Evolutionary conservation across 441 rosid genomes (phyloP), one percentile per base, ranked within the genome.

Genomic region (Euphorbia celastroides): DNA sequence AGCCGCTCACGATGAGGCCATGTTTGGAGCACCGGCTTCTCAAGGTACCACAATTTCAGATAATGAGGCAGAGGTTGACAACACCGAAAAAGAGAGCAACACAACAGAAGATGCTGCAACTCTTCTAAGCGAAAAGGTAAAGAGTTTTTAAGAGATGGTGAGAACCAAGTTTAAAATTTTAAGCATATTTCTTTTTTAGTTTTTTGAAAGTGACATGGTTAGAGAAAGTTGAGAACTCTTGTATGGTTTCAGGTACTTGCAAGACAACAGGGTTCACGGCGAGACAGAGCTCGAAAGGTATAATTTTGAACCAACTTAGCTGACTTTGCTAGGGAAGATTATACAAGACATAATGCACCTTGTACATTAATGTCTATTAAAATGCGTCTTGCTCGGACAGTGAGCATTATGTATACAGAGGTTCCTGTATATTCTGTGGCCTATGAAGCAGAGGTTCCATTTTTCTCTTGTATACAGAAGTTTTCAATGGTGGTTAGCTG

Each of bases 201-300:
- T 17, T 60, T 41, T 74, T 86, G 98, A 89, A 88, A 86, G 83
- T 92, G 87, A 66, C 88, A 83, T 78, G 88, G 10, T 25, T 2
- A 46, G 36, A 22, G 28, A 22, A 26, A 62, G 55, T 57, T 38
- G 28, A 56, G 52, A 56, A 38, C 0, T 63, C 71, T 46, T 0
- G 5, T 55, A 13, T 54, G 76, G 34, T 64, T 58, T 31, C 80
- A 93, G 99, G 92, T 91, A 32, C 88, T 91, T 66, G 87, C 89
- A 57, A 89, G 86, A 85, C 97, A 93, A 70, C 90, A 86, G 81
- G 95, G 93, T 69, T 91, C 97, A n/a, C 91, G 99, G 99, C 96
- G 96, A 57, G 93, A 91, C 79, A 87, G 97, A 28, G 95, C 89
- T 62, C 89, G 93, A 13, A 93, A 86, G 78, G 41, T 27, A 57